Base-by-base conservation (phyloP, 148 eudicot genomes). In the Euryodendron excelsum region DNA sequence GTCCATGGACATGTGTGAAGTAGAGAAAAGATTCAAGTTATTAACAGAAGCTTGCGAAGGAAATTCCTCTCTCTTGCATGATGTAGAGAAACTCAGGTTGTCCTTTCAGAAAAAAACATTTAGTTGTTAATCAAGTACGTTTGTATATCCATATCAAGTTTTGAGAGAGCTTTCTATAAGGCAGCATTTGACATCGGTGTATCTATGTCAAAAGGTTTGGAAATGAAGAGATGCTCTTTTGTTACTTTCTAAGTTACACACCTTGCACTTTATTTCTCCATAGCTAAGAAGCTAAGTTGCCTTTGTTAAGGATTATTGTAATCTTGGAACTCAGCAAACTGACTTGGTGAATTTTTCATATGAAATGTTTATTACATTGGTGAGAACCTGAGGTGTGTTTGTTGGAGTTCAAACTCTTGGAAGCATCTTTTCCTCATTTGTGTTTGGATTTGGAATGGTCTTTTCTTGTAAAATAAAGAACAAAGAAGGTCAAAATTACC, bases 11-110 rank as follows among this genome's bases (percentile, higher is more conserved):
- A 44, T 55, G n/a, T 68, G 53, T 28, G 71, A 44, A 47, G 27
- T 81, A 13, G 83, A 74, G 69, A 60, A 63, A 37, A 89, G 91
- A 83, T 78, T 93, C 53, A 53, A 75, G 55, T 6, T 84, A 50
- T 59, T 93, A 77, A 80, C 39, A 69, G 90, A 87, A 71, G 89
- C 85, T 17, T 93, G 96, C 79, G 92, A 86, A 58, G 90, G 92
- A 76, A 90, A 84, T 75, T 86, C 87, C 44, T 86, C 88, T 50
- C 91, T 90, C 37, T 73, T 90, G 80, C 75, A 62, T 41, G 80
- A 79, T 56, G 91, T 90, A 33, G 92, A 87, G 75, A 86, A 84
- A 58, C 89, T 91, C 55, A 70, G 79, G 69, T 71, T 81, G 68
- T 79, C 79, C 60, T 74, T 78, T 1, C 76, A 69, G 65, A 70